Evolutionary conservation across 768 basidiomycete genomes (phyloP), one percentile per base, ranked within the genome.

Genomic region (Termitomyces sp.): DNA sequence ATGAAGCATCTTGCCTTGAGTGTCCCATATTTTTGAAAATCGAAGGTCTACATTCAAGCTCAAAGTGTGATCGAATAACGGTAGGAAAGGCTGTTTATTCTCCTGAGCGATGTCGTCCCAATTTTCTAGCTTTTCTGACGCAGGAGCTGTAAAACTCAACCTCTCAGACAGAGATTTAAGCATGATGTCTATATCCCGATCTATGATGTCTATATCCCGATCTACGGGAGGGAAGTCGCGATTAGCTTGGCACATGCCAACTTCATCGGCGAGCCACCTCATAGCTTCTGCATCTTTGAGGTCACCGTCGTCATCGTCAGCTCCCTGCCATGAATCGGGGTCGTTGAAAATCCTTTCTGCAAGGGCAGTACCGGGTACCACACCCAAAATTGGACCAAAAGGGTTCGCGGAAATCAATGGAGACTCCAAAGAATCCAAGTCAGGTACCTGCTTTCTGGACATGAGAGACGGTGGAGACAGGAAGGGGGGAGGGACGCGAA

Each of bases 301-400:
- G 40, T 72, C 67, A 20, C 67, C 71, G 36, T 69, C 67, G 11
- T 74, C 68, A 34, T 71, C 71, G 2, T 47, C 72, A 17, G 70
- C 68, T 25, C 69, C 72, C 45, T 73, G 73, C 79, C 77, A 80
- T 37, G 79, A 74, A n/a, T 74, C 60, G 4, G 79, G 79, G 60
- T 77, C 77, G 52, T 78, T 78, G 66, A 79, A 77, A 52, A 79
- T 80, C 55, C 68, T 72, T 64, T 79, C 77, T 57, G 77, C 77
- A 34, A 78, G 68, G 11, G 76, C 76, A 56, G 73, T 77, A n/a
- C 72, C 72, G 20, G 76, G 77, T 20, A 74, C 65, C 40, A 66
- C 67, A 60, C 71, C 69, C 61, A 73, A 62, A 17, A 69, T 62
- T 25, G 69, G 69, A 31, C 68, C 71, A 59, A 70, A 66, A 11